These are phyloP conservation scores for Chimonanthus praecox DNA, from an alignment of 164 flowering plant genomes.

Conservation along the genomic window DNA sequence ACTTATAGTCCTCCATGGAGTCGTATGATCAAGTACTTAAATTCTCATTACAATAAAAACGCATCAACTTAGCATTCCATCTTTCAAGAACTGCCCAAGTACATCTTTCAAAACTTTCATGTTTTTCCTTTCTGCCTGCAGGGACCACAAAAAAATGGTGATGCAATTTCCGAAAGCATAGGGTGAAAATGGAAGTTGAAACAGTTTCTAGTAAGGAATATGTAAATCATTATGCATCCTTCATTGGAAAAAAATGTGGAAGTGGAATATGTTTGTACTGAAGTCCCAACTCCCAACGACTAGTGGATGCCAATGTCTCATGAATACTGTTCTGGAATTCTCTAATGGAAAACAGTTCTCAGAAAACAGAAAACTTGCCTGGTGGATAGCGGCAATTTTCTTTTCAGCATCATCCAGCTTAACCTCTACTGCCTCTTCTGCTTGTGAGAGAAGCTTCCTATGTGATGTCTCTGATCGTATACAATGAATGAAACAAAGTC, in stretches of 20 bases:
- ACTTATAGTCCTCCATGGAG: background rate
- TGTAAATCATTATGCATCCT: background rate
- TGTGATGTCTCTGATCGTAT: constrained; percentile 51
- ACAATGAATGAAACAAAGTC: constrained; percentile 3
- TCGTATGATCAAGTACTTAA: background rate
- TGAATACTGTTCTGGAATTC: background rate
- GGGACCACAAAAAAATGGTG: constrained; percentile 1
- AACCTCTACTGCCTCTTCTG: constrained; percentile 47
- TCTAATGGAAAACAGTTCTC: background rate
- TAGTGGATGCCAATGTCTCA: background rate
- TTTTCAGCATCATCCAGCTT: constrained; percentile 55
- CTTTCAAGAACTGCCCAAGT: constrained; percentile 37
- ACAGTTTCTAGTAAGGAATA: background rate
- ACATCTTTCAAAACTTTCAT: constrained; percentile 41
- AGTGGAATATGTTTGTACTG: background rate
- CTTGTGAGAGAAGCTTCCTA: constrained; percentile 49
- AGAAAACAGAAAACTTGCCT: constrained; percentile 39
- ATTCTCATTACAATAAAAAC: background rate
- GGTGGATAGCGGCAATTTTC: constrained; percentile 42
- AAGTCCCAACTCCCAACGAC: background rate
- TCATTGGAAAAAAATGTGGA: background rate
- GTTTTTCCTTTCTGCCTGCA: constrained; percentile 51
- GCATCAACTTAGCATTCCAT: constrained; percentile 25
- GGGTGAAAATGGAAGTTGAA: background rate
- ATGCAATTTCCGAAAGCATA: background rate